phyloP scores from a whole-genome alignment of 106 monocot genomes.

The Dioscorea alata region DNA sequence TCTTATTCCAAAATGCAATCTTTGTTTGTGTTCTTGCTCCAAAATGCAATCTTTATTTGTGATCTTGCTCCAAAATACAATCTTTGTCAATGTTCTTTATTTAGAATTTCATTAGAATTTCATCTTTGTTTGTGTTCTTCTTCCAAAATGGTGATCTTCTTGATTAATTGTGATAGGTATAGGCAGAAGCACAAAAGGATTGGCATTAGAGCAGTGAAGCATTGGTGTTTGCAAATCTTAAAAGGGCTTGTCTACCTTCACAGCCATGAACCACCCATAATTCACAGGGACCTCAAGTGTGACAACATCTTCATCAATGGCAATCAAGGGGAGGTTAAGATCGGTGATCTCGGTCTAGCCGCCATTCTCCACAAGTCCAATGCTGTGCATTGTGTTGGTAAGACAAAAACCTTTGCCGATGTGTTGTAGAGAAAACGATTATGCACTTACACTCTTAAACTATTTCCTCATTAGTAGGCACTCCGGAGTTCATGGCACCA shows the following conservation, averaged over 20 bases:
- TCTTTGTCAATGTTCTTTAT: not conserved
- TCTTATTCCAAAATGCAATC: too few relatives aligned
- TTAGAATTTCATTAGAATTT: not conserved
- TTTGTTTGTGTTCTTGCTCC: too few relatives aligned
- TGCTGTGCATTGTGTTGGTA: constrained; percentile 83
- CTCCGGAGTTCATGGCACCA: constrained; percentile 85
- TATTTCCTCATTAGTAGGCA: constrained; percentile 32
- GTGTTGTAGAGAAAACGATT: not conserved
- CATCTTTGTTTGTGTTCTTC: too few relatives aligned
- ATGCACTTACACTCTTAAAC: not conserved
- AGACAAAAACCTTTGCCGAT: not conserved
- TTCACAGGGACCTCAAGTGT: constrained; percentile 95
- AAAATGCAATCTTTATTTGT: too few relatives aligned
- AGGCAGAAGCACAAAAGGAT: constrained; percentile 81
- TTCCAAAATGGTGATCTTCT: not conserved
- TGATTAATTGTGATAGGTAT: constrained; percentile 35
- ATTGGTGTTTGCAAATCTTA: constrained; percentile 95
- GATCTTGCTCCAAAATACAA: not conserved
- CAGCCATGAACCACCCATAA: constrained; percentile 87
- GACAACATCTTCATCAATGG: constrained; percentile 99
- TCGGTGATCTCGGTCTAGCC: constrained; percentile 94
- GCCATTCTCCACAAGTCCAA: constrained; percentile 87
- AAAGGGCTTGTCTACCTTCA: constrained; percentile 83
- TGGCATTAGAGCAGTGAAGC: constrained; percentile 83
- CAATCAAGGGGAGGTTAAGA: constrained; percentile 95